These are phyloP conservation scores for Tylopilus subfusipes DNA, from an alignment of 768 basidiomycete genomes.

Conservation along the genomic window DNA sequence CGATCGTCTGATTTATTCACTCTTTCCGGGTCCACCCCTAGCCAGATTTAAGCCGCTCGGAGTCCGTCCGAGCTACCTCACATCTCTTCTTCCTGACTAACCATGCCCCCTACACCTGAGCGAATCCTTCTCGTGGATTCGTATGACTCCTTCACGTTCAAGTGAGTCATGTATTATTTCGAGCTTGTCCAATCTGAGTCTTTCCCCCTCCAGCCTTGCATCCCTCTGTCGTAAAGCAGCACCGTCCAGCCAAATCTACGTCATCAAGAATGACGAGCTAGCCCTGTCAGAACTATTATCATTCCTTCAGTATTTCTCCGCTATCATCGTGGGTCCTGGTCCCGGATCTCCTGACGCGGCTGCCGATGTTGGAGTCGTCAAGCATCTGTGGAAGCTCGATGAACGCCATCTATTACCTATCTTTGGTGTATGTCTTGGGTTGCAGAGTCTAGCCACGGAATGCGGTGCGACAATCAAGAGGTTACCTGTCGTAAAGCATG, in stretches of 20 bases:
- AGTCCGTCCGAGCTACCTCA: background rate
- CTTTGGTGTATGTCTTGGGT: slow-evolving; percentile 81
- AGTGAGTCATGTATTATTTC: slow-evolving; percentile 45
- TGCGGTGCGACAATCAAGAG: slow-evolving; percentile 59
- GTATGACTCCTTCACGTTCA: slow-evolving; percentile 87
- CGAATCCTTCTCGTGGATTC: slow-evolving; percentile 74
- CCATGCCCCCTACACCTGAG: slow-evolving; percentile 34
- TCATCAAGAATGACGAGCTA: slow-evolving; percentile 71
- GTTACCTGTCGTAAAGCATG: slow-evolving; percentile 71
- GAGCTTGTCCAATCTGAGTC: background rate
- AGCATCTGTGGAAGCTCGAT: slow-evolving; percentile 64
- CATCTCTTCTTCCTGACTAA: slow-evolving; percentile 1
- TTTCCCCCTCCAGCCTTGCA: slow-evolving; percentile 52
- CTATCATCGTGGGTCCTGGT: slow-evolving; percentile 73
- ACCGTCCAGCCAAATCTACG: slow-evolving; percentile 57
- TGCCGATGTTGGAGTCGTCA: slow-evolving; percentile 65
- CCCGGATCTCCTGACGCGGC: slow-evolving; percentile 69
- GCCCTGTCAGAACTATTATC: slow-evolving; percentile 48
- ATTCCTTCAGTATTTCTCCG: slow-evolving; percentile 58
- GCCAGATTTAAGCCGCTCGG: background rate
- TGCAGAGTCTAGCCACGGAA: slow-evolving; percentile 70
- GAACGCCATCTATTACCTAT: slow-evolving; percentile 56
- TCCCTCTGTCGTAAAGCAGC: slow-evolving; percentile 63
- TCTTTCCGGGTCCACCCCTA: background rate
- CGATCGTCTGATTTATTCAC: background rate